Evolutionary conservation across 2,329 filamentous ascomycete species (phyloP).

Genomic region (Xylaria multiplex): DNA sequence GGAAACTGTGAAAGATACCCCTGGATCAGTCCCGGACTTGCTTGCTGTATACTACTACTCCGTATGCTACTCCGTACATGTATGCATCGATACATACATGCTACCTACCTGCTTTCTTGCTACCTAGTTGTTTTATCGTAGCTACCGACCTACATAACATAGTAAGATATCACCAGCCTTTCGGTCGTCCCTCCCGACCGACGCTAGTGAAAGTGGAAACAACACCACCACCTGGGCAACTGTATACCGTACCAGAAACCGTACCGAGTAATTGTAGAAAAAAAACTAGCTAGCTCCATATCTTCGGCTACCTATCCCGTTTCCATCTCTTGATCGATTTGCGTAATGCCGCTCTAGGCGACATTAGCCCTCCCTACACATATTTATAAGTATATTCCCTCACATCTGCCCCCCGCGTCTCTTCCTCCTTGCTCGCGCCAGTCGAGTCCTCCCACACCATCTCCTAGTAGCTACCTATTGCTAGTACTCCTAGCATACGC

Average conservation of each 20-base stretch:
- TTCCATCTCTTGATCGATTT: conserved; percentile 37
- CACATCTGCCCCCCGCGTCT: conserved; percentile 13
- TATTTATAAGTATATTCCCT: conserved; percentile 29
- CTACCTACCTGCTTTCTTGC: background rate
- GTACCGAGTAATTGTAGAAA: conserved; percentile 28
- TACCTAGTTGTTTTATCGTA: background rate
- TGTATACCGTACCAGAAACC: conserved; percentile 1
- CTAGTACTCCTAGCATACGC: conserved; percentile 21
- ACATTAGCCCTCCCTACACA: conserved; percentile 16
- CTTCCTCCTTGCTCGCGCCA: conserved; percentile 12
- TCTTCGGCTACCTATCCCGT: conserved; percentile 20
- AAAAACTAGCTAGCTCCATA: conserved; percentile 26
- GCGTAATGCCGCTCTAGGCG: conserved; percentile 36
- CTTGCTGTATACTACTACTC: background rate
- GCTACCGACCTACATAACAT: background rate
- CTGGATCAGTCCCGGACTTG: background rate
- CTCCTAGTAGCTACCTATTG: conserved; percentile 7
- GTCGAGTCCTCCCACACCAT: conserved; percentile 23
- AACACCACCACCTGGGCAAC: conserved; percentile 2
- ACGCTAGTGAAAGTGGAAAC: conserved; percentile 31
- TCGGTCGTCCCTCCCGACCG: conserved; percentile 17
- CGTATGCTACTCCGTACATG: background rate
- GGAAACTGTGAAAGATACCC: background rate
- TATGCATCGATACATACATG: conserved; percentile 5
- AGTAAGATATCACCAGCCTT: conserved; percentile 12